Evolutionary conservation across 768 basidiomycete genomes (phyloP).

Genomic region (Boletus edulis): DNA sequence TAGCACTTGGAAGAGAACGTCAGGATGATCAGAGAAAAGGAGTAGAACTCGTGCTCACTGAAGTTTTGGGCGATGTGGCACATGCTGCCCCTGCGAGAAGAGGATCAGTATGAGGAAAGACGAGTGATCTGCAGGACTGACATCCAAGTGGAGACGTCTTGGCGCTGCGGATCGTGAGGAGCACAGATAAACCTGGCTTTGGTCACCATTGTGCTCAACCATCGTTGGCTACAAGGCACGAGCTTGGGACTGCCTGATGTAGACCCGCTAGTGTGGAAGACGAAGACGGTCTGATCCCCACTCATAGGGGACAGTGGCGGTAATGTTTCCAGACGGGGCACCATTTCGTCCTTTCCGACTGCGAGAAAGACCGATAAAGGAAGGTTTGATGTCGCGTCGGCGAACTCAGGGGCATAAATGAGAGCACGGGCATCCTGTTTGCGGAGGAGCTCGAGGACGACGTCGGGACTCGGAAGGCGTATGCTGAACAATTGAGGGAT

Average conservation of each 20-base stretch:
- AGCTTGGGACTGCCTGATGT: slow-evolving; percentile 84
- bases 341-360: slow-evolving; percentile 38
- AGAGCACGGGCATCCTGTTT: slow-evolving; percentile 62
- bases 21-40: slow-evolving; percentile 21
- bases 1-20: slow-evolving; percentile 43
- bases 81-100: slow-evolving; percentile 67
- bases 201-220: slow-evolving; percentile 59
- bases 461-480: slow-evolving; percentile 68
- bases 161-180: slow-evolving; percentile 48
- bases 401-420: slow-evolving; percentile 60
- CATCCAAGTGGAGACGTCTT: slow-evolving; percentile 75
- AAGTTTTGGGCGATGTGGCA: slow-evolving; percentile 78
- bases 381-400: slow-evolving; percentile 40
- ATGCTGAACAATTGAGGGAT: slow-evolving; percentile 77
- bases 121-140: slow-evolving; percentile 37
- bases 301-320: slow-evolving; percentile 39
- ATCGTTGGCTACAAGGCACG: slow-evolving; percentile 65
- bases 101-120: slow-evolving; percentile 32
- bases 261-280: slow-evolving; percentile 81
- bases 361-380: slow-evolving; percentile 50
- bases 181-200: slow-evolving; percentile 55
- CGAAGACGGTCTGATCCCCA: slow-evolving; percentile 50
- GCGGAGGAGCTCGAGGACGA: slow-evolving; percentile 68
- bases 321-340: slow-evolving; percentile 35
- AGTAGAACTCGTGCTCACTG: slow-evolving; percentile 46